Percentiles rank a stretch among this genome's conserved stretches.
Conservation (phyloP, 2,329 filamentous ascomycete species). For the Blastomyces percursus region DNA sequence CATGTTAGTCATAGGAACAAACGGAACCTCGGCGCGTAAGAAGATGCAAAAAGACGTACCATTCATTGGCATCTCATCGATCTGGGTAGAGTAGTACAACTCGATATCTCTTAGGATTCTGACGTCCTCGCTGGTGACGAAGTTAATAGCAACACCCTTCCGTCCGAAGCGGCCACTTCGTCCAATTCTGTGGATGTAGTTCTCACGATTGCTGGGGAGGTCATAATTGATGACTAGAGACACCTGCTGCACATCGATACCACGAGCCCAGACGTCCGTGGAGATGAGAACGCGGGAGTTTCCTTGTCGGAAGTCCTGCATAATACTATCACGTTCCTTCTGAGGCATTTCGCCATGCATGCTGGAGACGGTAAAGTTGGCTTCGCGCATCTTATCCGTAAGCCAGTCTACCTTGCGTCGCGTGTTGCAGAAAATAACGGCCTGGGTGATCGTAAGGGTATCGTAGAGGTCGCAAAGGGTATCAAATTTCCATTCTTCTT, state of each 20-base stretch:
- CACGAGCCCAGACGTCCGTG: constrained; percentile 94
- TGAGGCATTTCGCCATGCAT: constrained; percentile 99
- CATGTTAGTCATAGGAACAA: neutral
- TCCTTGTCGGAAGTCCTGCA: constrained; percentile 97
- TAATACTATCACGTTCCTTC: constrained; percentile 95
- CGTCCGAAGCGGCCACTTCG: constrained; percentile 89
- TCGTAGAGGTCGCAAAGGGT: constrained; percentile 98
- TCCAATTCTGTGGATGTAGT: constrained; percentile 98
- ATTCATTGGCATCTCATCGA: constrained; percentile 99
- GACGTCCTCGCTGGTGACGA: constrained; percentile 96
- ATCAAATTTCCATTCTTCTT: constrained; percentile 99
- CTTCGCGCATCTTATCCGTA: constrained; percentile 98
- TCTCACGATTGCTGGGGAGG: constrained; percentile 94
- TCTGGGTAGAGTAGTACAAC: constrained; percentile 91
- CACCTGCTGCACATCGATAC: constrained; percentile 98
- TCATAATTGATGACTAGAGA: constrained; percentile 99
- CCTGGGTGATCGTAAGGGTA: constrained; percentile 95
- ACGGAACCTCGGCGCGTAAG: neutral
- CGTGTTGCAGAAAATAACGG: constrained; percentile 99
- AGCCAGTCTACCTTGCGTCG: constrained; percentile 98
- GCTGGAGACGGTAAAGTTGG: constrained; percentile 94
- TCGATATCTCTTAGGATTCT: constrained; percentile 96
- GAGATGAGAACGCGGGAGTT: constrained; percentile 94
- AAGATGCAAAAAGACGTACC: constrained; percentile 41
- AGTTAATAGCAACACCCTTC: constrained; percentile 99